Evolutionary conservation across 768 basidiomycete species (phyloP).

Genomic region (Rhizopogon sp.): DNA sequence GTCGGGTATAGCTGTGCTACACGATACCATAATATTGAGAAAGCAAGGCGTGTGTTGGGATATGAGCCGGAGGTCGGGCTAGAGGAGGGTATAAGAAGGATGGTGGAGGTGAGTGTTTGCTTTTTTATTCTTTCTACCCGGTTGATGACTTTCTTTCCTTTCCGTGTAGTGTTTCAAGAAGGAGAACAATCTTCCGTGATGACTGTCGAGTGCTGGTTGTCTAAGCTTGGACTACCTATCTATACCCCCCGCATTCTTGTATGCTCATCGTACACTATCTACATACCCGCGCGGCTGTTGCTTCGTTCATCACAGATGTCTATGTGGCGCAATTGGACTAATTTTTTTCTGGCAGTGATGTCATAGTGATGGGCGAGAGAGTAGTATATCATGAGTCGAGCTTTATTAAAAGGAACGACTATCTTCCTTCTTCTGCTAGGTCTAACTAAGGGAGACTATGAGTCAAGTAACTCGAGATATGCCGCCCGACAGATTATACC

Average conservation of each 20-base stretch:
- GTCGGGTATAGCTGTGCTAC: slow-evolving; percentile 75
- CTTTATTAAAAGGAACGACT: too few species aligned
- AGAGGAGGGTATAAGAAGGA: slow-evolving; percentile 79
- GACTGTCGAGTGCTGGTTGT: background rate
- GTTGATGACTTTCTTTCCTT: background rate
- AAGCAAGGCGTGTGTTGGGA: slow-evolving; percentile 82
- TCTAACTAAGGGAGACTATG: slow-evolving; percentile 2
- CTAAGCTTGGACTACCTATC: background rate
- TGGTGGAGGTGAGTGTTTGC: slow-evolving; percentile 58
- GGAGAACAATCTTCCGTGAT: slow-evolving; percentile 22
- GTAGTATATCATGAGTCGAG: too few species aligned
- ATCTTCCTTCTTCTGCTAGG: background rate
- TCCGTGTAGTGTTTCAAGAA: slow-evolving; percentile 24
- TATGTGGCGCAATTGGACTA: background rate
- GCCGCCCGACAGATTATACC: slow-evolving; percentile 52
- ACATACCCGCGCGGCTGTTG: background rate
- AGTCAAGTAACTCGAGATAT: slow-evolving; percentile 32
- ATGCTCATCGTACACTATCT: background rate
- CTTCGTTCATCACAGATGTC: background rate
- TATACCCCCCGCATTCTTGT: background rate
- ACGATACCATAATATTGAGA: slow-evolving; percentile 93
- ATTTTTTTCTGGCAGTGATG: background rate
- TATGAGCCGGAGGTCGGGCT: slow-evolving; percentile 91
- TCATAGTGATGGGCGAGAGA: too few species aligned
- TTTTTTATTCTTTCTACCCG: background rate